Conservation (phyloP, 768 basidiomycete genomes). For the Pleurotus pulmonarius region DNA sequence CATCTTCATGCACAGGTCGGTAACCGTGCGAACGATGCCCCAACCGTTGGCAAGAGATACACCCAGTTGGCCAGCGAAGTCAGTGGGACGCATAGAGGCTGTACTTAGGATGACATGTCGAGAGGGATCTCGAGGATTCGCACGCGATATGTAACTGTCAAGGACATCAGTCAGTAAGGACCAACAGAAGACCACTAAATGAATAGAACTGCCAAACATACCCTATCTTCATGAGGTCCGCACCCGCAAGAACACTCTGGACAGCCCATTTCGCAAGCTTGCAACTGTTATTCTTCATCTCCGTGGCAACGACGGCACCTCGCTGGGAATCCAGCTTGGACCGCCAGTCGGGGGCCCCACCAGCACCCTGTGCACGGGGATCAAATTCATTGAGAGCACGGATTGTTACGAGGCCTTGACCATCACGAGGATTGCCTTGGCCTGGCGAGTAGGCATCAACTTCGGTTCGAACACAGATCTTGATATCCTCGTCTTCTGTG, state of each 20-base stretch:
- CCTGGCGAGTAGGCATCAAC: constrained; percentile 82
- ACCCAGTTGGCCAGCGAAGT: constrained; percentile 94
- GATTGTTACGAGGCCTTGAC: constrained; percentile 82
- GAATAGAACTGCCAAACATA: constrained; percentile 34
- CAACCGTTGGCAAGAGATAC: constrained; percentile 94
- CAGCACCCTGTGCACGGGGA: constrained; percentile 81
- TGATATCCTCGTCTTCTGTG: constrained; percentile 86
- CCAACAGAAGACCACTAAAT: constrained; percentile 10
- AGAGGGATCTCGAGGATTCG: constrained; percentile 89
- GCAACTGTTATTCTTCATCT: constrained; percentile 99
- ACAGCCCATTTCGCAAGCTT: constrained; percentile 98
- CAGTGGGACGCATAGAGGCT: constrained; percentile 89
- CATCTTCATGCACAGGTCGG: constrained; percentile 93
- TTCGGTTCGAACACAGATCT: constrained; percentile 91
- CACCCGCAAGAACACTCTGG: constrained; percentile 91
- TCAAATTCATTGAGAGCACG: constrained; percentile 98
- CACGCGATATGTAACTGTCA: constrained; percentile 88
- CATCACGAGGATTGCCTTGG: constrained; percentile 59
- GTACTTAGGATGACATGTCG: constrained; percentile 96
- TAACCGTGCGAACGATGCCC: constrained; percentile 96
- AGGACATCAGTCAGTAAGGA: constrained; percentile 12
- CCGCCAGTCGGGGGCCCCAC: constrained; percentile 98
- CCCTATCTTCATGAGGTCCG: constrained; percentile 97
- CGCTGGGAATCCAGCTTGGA: constrained; percentile 95
- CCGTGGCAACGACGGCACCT: constrained; percentile 96